Evolutionary conservation across 208 protist genomes (phyloP).

Genomic region (Crithidia fasciculata): DNA sequence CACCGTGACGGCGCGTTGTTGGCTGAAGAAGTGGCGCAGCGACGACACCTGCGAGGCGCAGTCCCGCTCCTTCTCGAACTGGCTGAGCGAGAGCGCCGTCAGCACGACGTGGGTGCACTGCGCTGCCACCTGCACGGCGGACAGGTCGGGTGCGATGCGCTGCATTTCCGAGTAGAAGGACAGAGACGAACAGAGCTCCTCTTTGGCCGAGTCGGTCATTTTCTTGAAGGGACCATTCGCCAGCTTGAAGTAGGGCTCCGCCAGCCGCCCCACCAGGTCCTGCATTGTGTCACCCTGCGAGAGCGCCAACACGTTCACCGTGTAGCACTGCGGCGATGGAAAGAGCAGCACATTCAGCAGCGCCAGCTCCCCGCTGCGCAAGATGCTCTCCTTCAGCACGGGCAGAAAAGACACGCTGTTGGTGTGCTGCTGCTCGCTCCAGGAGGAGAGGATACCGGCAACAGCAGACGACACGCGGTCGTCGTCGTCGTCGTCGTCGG

Average conservation of each 20-base stretch:
- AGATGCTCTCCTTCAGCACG: constrained; percentile 47
- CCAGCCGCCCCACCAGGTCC: constrained; percentile 32
- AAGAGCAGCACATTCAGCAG: constrained; percentile 53
- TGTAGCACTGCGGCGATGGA: constrained; percentile 36
- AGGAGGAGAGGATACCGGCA: constrained; percentile 43
- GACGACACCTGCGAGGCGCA: constrained; percentile 12
- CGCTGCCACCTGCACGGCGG: constrained; percentile 27
- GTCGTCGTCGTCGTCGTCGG: constrained; percentile 19
- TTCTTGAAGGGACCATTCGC: constrained; percentile 42
- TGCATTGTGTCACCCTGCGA: constrained; percentile 39
- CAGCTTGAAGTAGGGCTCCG: constrained; percentile 45
- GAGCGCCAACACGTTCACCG: constrained; percentile 46
- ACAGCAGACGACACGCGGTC: constrained; percentile 37
- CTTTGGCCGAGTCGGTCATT: constrained; percentile 17
- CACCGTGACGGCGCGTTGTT: background rate
- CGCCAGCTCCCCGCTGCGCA: constrained; percentile 32
- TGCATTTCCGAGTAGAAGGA: constrained; percentile 46
- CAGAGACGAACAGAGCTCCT: constrained; percentile 22
- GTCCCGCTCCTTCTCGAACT: constrained; percentile 27
- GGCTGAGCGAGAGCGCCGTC: constrained; percentile 23
- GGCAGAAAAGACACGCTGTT: constrained; percentile 43
- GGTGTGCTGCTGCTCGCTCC: constrained; percentile 36
- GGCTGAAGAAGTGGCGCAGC: constrained; percentile 39
- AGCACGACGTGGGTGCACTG: constrained; percentile 41
- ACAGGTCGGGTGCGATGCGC: constrained; percentile 16